phyloP scores from a whole-genome alignment of 805 yeast species.

The Wickerhamiella lipophila region DNA sequence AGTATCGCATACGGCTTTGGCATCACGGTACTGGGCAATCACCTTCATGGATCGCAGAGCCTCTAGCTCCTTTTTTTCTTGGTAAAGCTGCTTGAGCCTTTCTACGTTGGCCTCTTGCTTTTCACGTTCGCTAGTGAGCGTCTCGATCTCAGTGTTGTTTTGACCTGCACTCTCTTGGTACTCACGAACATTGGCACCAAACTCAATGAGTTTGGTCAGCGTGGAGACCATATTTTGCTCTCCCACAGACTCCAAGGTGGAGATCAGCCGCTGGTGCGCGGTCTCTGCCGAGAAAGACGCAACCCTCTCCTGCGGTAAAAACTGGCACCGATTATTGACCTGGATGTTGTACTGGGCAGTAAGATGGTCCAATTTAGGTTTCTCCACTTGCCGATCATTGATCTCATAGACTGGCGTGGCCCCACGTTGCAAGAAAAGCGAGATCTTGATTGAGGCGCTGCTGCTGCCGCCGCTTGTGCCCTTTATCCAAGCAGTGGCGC shows the following conservation, averaged over 20 bases:
- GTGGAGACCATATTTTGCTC: slow-evolving; percentile 32
- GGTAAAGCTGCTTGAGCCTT: slow-evolving; percentile 3
- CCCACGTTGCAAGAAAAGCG: neutral
- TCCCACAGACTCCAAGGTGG: slow-evolving; percentile 56
- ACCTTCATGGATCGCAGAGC: neutral
- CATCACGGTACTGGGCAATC: slow-evolving; percentile 1
- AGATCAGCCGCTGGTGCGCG: slow-evolving; percentile 58
- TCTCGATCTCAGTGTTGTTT: neutral
- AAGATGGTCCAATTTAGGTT: slow-evolving; percentile 42
- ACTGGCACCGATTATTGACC: slow-evolving; percentile 83
- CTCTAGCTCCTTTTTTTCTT: slow-evolving; percentile 8
- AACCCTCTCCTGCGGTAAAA: slow-evolving; percentile 89
- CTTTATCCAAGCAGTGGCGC: slow-evolving; percentile 13
- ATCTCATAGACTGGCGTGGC: slow-evolving; percentile 3
- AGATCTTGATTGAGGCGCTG: neutral
- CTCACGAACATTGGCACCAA: slow-evolving; percentile 32
- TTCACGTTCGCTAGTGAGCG: slow-evolving; percentile 1
- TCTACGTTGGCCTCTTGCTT: slow-evolving; percentile 14
- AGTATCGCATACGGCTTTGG: slow-evolving; percentile 27
- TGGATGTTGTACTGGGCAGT: slow-evolving; percentile 69
- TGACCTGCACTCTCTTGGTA: slow-evolving; percentile 18
- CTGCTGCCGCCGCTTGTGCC: slow-evolving; percentile 3
- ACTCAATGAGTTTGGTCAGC: slow-evolving; percentile 44
- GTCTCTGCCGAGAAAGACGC: slow-evolving; percentile 78
- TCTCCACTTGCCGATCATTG: slow-evolving; percentile 14